A percentile compares a stretch with the other conserved stretches of the same genome.
Evolutionary conservation across 768 basidiomycete genomes (phyloP).

Genomic region (Mycena sanguinolenta): DNA sequence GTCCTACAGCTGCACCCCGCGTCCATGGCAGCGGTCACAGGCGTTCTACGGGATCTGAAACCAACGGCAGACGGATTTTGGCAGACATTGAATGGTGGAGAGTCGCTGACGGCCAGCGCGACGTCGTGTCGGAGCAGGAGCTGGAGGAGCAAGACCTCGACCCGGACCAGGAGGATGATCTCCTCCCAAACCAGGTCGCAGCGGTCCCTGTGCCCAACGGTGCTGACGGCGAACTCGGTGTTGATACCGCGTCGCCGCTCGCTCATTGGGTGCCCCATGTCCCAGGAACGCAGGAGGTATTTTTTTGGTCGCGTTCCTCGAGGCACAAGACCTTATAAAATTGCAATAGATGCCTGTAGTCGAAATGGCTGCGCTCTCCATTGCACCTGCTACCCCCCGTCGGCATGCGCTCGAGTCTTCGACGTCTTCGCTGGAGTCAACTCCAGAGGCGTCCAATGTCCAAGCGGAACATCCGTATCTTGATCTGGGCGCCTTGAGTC

Average conservation of each 20-base stretch:
- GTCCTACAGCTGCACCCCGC: conserved; percentile 44
- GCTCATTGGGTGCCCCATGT: conserved; percentile 46
- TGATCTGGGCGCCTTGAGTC: conserved; percentile 35
- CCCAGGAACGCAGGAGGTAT: conserved; percentile 53
- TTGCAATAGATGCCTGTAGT: conserved; percentile 52
- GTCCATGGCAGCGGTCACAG: conserved; percentile 61
- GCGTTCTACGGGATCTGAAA: conserved; percentile 79
- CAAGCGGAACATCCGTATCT: conserved; percentile 45
- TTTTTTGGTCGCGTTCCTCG: not conserved
- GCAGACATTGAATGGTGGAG: conserved; percentile 93
- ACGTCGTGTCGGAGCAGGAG: conserved; percentile 39
- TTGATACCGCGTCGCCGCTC: conserved; percentile 55
- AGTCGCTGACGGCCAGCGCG: conserved; percentile 79
- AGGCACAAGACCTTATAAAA: not conserved
- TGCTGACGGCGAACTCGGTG: conserved; percentile 44
- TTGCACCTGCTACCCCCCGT: conserved; percentile 66
- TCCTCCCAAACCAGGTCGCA: conserved; percentile 50
- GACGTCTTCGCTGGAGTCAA: conserved; percentile 70
- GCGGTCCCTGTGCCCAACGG: conserved; percentile 44
- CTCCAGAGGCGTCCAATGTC: conserved; percentile 54
- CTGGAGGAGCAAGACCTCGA: conserved; percentile 47
- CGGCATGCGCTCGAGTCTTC: conserved; percentile 60
- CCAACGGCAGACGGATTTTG: conserved; percentile 74
- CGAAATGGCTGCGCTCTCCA: conserved; percentile 68
- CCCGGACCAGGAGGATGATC: conserved; percentile 58